Evolutionary conservation across 768 basidiomycete genomes (phyloP), one percentile per base, ranked within the genome.

Genomic region (Podaxis rugospora): DNA sequence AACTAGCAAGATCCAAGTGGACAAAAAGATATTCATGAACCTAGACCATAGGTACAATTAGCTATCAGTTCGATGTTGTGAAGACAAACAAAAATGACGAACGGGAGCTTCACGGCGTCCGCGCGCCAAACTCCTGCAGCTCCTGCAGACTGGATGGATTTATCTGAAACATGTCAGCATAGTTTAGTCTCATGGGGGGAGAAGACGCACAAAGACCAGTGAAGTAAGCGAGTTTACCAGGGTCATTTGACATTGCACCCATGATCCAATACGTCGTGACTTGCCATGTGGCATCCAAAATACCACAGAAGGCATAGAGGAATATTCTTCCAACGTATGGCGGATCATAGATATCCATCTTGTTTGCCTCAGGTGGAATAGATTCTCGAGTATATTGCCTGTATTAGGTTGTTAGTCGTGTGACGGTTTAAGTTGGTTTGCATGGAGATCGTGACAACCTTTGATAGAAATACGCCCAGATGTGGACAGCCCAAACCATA

Each of bases 201-300:
- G 32, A 40, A 44, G 7, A 80, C 88, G 66, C 69, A 92, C 90
- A 93, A 67, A 93, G 90, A 44, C 92, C 92, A 14, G 86, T 77
- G 66, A 93, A 88, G 68, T 91, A 82, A 0, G 91, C 91, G 21
- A 93, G 83, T 69, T 90, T 91, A 1, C 80, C 83, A 6, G 89
- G 84, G 70, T 92, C 86, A 65, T 93, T 92, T 21, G 89, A 90
- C 87, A 94, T 90, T 11, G 89, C 87, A 42, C 91, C 91, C 83
- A 91, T 87, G 66, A 90, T 76, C 89, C 89, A 91, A 70, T 92
- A 91, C 4, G 86, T 84, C 0, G 85, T 84, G 1, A 89, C 92
- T 70, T 93, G 92, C 89, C 91, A 93, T 83, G 90, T 87, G 1
- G 91, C 79, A 64, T 93, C 92, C 62, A 92, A 78, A 10, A 93